Conservation (phyloP, 2,329 filamentous ascomycete species). For the Diplodia corticola region DNA sequence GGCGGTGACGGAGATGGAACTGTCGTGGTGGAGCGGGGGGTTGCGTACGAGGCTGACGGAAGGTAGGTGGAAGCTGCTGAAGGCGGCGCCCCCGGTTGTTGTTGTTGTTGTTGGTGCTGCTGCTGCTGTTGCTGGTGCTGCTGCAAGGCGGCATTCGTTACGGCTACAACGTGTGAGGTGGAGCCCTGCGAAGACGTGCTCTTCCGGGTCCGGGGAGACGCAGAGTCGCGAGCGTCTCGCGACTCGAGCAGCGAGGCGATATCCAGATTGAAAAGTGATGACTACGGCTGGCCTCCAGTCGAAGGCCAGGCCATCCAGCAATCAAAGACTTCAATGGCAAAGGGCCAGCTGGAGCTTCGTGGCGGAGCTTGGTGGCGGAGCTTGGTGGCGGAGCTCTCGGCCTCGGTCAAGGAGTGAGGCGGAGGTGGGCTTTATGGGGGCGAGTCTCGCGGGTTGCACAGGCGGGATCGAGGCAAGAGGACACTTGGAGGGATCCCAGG, state of each 20-base stretch:
- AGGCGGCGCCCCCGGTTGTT: no score
- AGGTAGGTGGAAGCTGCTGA: conserved; percentile 38
- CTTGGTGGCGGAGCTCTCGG: background rate
- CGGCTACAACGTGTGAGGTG: background rate
- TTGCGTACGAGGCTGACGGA: conserved; percentile 38
- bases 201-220: conserved; percentile 58
- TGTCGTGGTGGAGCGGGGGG: conserved; percentile 8
- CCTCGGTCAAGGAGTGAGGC: background rate
- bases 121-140: conserved; percentile 31
- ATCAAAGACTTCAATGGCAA: background rate
- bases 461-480: background rate
- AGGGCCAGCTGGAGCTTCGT: no score
- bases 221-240: conserved; percentile 59
- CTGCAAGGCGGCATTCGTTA: background rate
- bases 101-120: no score
- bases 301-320: conserved; percentile 37
- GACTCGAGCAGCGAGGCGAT: conserved; percentile 85
- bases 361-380: no score
- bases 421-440: background rate
- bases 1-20: conserved; percentile 13
- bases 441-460: background rate
- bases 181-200: conserved; percentile 37
- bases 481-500: background rate
- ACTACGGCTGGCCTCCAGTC: conserved; percentile 14
- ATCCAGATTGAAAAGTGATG: conserved; percentile 70